These are phyloP conservation scores for Apiospora koreana DNA, from an alignment of 2,329 filamentous ascomycete species.

Conservation along the genomic window DNA sequence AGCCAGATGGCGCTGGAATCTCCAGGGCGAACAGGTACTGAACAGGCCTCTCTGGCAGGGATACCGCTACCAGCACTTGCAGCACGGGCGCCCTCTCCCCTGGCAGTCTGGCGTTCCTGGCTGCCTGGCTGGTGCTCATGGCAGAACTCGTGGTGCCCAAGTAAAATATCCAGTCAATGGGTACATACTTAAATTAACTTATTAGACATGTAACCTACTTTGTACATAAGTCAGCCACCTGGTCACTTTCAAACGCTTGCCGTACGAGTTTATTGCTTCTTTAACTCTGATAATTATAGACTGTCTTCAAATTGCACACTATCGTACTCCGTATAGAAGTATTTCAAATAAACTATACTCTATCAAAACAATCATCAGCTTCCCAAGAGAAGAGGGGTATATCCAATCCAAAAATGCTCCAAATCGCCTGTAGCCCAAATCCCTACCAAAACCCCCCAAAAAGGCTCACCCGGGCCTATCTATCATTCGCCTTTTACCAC, in stretches of 20 bases:
- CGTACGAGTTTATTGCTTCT: background rate
- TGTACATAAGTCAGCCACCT: background rate
- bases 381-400: slow-evolving; percentile 5
- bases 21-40: background rate
- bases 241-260: background rate
- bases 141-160: too few relatives aligned
- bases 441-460: background rate
- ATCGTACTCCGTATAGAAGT: background rate
- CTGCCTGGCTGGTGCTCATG: background rate
- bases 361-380: background rate
- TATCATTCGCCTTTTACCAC: background rate
- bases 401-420: slow-evolving; percentile 11
- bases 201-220: background rate
- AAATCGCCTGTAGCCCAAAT: background rate
- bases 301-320: background rate
- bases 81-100: too few relatives aligned
- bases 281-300: background rate
- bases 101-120: too few relatives aligned
- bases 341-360: too few relatives aligned
- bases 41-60: background rate
- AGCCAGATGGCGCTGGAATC: background rate
- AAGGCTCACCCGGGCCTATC: background rate
- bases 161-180: too few relatives aligned
- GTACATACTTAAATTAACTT: too few relatives aligned
- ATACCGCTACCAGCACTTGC: slow-evolving; percentile 2